A percentile compares a stretch with the other conserved stretches of the same genome.
These are phyloP conservation scores for Pleurotus pulmonarius DNA, from an alignment of 768 basidiomycete species.

Conservation along the genomic window DNA sequence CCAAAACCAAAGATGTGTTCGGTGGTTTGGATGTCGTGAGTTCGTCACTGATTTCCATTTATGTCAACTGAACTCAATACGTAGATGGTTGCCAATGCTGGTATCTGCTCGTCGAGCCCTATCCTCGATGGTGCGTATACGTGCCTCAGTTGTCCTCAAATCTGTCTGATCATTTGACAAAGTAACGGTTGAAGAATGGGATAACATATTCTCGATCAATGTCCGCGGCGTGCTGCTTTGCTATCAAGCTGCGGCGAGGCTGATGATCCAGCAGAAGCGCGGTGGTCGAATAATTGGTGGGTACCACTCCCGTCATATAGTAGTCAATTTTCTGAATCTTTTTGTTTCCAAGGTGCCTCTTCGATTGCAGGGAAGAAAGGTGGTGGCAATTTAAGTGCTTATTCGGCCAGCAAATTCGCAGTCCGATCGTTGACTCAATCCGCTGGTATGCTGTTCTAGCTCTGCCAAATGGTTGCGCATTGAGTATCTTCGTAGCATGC, in stretches of 20 bases:
- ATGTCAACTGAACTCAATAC: neutral
- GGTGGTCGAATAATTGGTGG: slow-evolving; percentile 39
- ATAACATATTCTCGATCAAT: slow-evolving; percentile 31
- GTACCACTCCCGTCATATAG: neutral
- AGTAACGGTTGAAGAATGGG: slow-evolving; percentile 30
- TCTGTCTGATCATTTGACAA: too few species aligned
- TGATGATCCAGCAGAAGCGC: slow-evolving; percentile 39
- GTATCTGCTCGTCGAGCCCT: slow-evolving; percentile 14
- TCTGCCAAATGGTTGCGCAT: neutral
- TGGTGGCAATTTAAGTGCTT: slow-evolving; percentile 17
- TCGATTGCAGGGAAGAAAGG: slow-evolving; percentile 29
- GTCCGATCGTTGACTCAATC: slow-evolving; percentile 37
- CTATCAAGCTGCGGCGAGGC: slow-evolving; percentile 38
- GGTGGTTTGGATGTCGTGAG: slow-evolving; percentile 24
- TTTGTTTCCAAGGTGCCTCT: slow-evolving; percentile 22
- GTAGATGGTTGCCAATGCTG: slow-evolving; percentile 34
- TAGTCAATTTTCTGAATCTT: neutral
- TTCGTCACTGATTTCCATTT: neutral
- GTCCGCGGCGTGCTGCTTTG: slow-evolving; percentile 34
- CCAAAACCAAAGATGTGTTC: slow-evolving; percentile 13
- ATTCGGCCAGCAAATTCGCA: slow-evolving; percentile 36
- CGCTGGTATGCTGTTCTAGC: slow-evolving; percentile 21
- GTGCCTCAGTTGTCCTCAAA: too few species aligned
- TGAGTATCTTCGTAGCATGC: slow-evolving; percentile 11
- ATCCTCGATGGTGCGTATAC: slow-evolving; percentile 16